A percentile compares a stretch with the other conserved stretches of the same genome.
These are phyloP conservation scores for Avena eriantha DNA, from an alignment of 176 grass and related monocot genomes.

Conservation along the genomic window DNA sequence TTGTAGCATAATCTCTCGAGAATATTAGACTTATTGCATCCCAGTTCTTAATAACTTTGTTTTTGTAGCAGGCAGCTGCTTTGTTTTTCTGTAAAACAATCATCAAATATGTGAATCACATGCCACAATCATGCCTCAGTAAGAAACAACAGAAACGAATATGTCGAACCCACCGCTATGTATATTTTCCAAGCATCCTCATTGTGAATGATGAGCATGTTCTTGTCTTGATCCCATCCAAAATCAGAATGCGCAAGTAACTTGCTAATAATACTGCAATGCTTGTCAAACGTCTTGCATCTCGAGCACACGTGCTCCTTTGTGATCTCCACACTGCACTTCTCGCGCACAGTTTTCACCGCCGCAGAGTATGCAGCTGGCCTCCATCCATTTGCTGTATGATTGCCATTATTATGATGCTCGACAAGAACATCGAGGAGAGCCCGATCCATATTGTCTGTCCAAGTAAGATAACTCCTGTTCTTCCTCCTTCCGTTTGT, in stretches of 20 bases:
- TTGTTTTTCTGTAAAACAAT: constrained; percentile 46
- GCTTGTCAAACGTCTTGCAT: constrained; percentile 53
- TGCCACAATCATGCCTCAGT: background rate
- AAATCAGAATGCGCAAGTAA: constrained; percentile 27
- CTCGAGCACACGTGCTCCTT: constrained; percentile 30
- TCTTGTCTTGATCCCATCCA: constrained; percentile 38
- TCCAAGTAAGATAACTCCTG: constrained; percentile 40
- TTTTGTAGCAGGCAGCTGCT: constrained; percentile 31
- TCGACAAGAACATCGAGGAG: constrained; percentile 45
- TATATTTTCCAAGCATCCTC: constrained; percentile 38
- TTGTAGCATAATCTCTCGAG: constrained; percentile 37
- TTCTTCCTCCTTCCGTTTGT: background rate
- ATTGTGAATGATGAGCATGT: constrained; percentile 39
- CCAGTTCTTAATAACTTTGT: constrained; percentile 41
- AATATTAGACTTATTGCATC: constrained; percentile 42
- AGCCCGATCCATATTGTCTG: constrained; percentile 36
- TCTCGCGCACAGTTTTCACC: constrained; percentile 20
- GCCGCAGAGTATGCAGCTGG: background rate
- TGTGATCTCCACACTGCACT: constrained; percentile 40
- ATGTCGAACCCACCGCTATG: constrained; percentile 21
- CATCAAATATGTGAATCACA: constrained; percentile 22
- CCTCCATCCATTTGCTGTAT: constrained; percentile 34
- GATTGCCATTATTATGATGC: constrained; percentile 31
- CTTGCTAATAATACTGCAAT: constrained; percentile 33
- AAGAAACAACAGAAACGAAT: background rate